These are phyloP conservation scores for Alternaria brassicicola DNA, from an alignment of 2,329 filamentous ascomycete species.

Conservation along the genomic window DNA sequence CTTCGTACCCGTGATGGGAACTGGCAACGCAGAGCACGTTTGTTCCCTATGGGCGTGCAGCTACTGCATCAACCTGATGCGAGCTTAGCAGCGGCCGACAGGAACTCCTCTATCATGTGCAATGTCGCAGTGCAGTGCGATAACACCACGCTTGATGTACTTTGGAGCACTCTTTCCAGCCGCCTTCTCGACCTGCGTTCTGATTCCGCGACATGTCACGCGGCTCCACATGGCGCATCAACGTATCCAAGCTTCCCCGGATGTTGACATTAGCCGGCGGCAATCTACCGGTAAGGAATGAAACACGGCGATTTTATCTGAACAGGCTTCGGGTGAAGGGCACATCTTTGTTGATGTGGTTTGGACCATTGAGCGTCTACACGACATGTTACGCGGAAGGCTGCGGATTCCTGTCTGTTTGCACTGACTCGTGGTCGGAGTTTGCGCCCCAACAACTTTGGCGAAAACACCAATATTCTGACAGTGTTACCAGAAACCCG, in stretches of 20 bases:
- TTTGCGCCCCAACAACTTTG: neutral
- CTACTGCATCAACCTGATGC: neutral
- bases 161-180: neutral
- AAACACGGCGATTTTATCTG: conserved; percentile 1
- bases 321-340: conserved; percentile 27
- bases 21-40: neutral
- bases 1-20: neutral
- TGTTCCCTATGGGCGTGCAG: neutral
- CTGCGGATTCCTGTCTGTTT: neutral
- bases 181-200: neutral
- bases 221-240: conserved; percentile 9
- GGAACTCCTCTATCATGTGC: neutral
- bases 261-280: conserved; percentile 34
- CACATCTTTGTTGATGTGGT: neutral
- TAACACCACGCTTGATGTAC: neutral
- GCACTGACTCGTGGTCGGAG: neutral
- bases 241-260: conserved; percentile 15
- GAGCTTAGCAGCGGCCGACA: neutral
- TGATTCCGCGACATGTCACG: conserved; percentile 3
- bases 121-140: neutral
- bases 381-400: neutral
- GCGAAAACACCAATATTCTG: neutral
- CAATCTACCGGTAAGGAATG: conserved; percentile 7
- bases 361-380: neutral
- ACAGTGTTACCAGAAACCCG: neutral